Evolutionary conservation across 306 rosid species (phyloP), one percentile per base, ranked within the genome.

Genomic region (Glycyrrhiza uralensis): DNA sequence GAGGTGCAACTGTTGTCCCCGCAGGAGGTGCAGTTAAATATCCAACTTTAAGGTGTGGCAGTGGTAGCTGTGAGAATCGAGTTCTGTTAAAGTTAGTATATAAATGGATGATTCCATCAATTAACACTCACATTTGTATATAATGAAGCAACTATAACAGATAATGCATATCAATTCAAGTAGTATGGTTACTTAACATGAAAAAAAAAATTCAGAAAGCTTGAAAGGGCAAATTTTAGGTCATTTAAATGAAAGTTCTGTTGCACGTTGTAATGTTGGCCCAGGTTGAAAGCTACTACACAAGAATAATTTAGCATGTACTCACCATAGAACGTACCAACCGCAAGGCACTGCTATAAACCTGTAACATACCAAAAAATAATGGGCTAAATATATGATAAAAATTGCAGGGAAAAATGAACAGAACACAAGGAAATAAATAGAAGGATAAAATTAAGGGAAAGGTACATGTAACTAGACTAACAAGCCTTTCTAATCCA

Each of bases 261-360:
- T 24, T 6, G 9, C 71, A 57, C 30, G 28, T n/a, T 68, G 62
- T 32, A 51, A 22, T 70, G 56, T 19, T 63, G 39, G 15, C 77
- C 73, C 63, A 45, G 38, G 38, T 69, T 33, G 24, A 77, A 54
- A 76, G 54, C 55, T 65, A 29, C 70, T 61, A 46, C 23, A 46
- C 32, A 54, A 76, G 38, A 44, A 73, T 50, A 20, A 22, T 33
- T 70, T 30, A 7, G 72, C 47, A 36, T 41, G 61, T 60, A 82
- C 96, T 91, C 81, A 94, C 99, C 99, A 94, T 91, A 68, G 97
- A 94, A 20, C 96, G 95, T 77, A 94, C 99, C 82, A 94, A 86
- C 79, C 97, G 87, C 90, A 94, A 79, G 82, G 99, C 99, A 85
- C 97, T 94, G 75, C 91, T 94, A 84, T 94, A 94, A 74, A 94